These are phyloP conservation scores for Solanum rostratum DNA, from an alignment of 257 asterid genomes.

Conservation along the genomic window DNA sequence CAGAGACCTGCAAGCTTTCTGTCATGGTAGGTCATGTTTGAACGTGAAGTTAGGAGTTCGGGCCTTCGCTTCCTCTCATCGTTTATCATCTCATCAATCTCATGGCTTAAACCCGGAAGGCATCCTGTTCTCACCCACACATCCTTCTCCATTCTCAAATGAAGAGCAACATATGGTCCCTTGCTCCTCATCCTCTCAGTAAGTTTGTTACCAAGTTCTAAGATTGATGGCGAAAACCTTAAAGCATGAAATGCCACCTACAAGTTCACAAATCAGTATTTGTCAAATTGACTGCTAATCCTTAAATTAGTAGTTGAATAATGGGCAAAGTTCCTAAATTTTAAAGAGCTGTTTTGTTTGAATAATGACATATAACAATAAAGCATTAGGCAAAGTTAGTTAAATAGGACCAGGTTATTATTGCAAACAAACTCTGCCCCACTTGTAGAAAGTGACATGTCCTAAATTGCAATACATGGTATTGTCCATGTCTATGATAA, in stretches of 20 bases:
- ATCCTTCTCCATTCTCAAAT: constrained; percentile 89
- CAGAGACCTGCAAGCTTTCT: constrained; percentile 85
- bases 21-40: constrained; percentile 71
- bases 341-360: not conserved
- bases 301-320: not conserved
- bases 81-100: constrained; percentile 54
- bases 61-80: constrained; percentile 63
- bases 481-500: not conserved
- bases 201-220: constrained; percentile 55
- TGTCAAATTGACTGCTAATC: not conserved
- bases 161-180: constrained; percentile 86
- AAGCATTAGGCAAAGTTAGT: not conserved
- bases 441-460: not conserved
- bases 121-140: constrained; percentile 97
- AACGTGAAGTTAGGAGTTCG: constrained; percentile 63
- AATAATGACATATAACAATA: not conserved
- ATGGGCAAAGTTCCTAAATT: not conserved
- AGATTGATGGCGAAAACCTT: constrained; percentile 58
- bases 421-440: not conserved
- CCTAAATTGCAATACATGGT: not conserved
- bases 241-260: constrained; percentile 91
- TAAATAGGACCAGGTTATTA: not conserved
- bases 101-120: constrained; percentile 63
- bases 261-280: not conserved
- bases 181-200: constrained; percentile 75